phyloP scores from a whole-genome alignment of 2,329 filamentous ascomycete species.

The Pestalotiopsis sp. region DNA sequence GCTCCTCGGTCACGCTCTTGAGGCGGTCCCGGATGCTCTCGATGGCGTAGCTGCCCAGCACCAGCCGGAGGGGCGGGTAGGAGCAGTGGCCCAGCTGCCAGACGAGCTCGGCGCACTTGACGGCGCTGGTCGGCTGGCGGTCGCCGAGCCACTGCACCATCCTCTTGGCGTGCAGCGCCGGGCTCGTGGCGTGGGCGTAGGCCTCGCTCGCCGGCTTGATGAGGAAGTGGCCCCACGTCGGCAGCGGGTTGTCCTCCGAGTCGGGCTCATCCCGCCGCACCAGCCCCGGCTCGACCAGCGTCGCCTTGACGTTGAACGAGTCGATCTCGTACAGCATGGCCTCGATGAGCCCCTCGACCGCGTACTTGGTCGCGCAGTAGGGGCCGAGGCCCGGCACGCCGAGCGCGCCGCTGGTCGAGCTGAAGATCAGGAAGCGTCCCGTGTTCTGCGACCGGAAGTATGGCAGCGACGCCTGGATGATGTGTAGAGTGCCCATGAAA shows the following conservation, averaged over 20 bases:
- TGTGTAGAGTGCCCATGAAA: slow-evolving; percentile 93
- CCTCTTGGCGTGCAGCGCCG: slow-evolving; percentile 83
- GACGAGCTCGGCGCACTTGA: slow-evolving; percentile 89
- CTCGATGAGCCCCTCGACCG: slow-evolving; percentile 92
- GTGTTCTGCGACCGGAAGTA: slow-evolving; percentile 78
- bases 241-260: slow-evolving; percentile 55
- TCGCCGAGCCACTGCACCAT: slow-evolving; percentile 96
- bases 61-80: slow-evolving; percentile 83
- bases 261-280: slow-evolving; percentile 83
- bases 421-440: slow-evolving; percentile 93
- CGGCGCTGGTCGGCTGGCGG: slow-evolving; percentile 86
- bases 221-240: slow-evolving; percentile 88
- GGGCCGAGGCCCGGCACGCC: slow-evolving; percentile 91
- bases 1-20: slow-evolving; percentile 89
- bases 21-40: slow-evolving; percentile 92
- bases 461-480: slow-evolving; percentile 84
- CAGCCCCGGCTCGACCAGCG: slow-evolving; percentile 87
- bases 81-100: slow-evolving; percentile 95
- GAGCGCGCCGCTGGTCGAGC: slow-evolving; percentile 87
- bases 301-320: slow-evolving; percentile 87
- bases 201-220: slow-evolving; percentile 84
- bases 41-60: slow-evolving; percentile 93
- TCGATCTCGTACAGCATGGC: slow-evolving; percentile 97
- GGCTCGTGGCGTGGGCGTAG: slow-evolving; percentile 77
- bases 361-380: slow-evolving; percentile 97